Evolutionary conservation across 352 stramenopile species (phyloP), one percentile per base, ranked within the genome.

Genomic region (Chrysophaeum taylorii): DNA sequence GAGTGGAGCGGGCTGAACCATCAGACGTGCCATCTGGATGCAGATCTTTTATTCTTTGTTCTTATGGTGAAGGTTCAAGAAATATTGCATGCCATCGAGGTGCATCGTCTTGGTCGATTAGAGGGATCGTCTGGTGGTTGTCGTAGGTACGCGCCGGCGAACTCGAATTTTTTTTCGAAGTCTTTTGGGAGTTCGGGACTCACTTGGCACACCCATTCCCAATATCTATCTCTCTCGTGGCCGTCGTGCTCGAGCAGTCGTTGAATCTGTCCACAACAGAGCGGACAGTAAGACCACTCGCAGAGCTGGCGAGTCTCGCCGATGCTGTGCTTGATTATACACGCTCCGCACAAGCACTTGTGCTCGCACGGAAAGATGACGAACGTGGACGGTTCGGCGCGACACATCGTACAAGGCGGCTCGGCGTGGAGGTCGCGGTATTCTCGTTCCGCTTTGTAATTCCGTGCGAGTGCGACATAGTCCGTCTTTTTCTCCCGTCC

Each of bases 301-400:
- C 57, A 31, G 33, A 33, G 12, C 16, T 25, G 2, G 1, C 57
- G 31, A 16, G 33, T 35, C 57, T 66, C 57, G 36, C 57, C 57
- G 36, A 66, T 66, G 36, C 23, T 36, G 36, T 66, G 23, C 12
- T 5, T 2, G 5, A 31, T 12, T 18, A 66, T 23, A 25, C 57
- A 66, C 2, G 2, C 31, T 5, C 57, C 33, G 36, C 57, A 66
- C 23, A 66, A 31, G 36, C 57, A 66, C 57, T 66, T 66, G 57
- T 66, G 57, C 57, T 66, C 57, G 57, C 57, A 66, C 12, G 57
- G 57, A n/a, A 66, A 66, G 57, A 66, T 31, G 41, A 21, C 21
- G 14, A 48, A 48, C n/a, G n/a, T n/a, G n/a, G n/a, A n/a, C n/a
- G n/a, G n/a, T n/a, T n/a, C n/a, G n/a, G n/a, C n/a, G n/a, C n/a